Evolutionary conservation across 2,329 filamentous ascomycete species (phyloP), one percentile per base, ranked within the genome.

Genomic region (Talaromyces sp.): DNA sequence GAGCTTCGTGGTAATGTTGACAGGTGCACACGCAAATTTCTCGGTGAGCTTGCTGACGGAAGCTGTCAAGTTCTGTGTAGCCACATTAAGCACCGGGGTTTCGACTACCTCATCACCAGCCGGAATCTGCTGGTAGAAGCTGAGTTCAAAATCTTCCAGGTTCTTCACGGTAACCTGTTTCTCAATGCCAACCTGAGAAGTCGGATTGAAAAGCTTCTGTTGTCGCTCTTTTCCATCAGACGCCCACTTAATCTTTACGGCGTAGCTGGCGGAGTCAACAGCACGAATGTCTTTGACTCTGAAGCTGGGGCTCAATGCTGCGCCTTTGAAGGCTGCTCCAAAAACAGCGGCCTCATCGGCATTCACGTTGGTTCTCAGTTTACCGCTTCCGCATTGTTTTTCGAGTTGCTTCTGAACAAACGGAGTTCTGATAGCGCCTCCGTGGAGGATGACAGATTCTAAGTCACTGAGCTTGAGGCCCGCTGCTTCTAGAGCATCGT

Each of bases 271-370:
- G 25, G 86, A 87, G 72, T 99, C 95, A n/a, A 83, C 85, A 61
- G 91, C 87, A 66, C 91, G 86, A 69, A 99, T 99, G 74, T 98
- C 95, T 84, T 98, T 99, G 75, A 99, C 95, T 67, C 93, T 90
- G 87, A 99, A 99, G 76, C 91, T 94, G 47, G 94, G 93, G 79
- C 92, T 97, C 66, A 99, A 85, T 71, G 92, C 88, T 61, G 95
- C 95, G 60, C 92, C 95, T 74, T 93, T 92, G 84, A 99, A 98
- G 33, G 90, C 93, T 63, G 95, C 94, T 71, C 95, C 95, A 77
- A 98, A 96, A 10, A 96, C 95, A 60, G 95, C 95, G 27, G 95
- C 90, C 80, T 99, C 95, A 73, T 99, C 95, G 11, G 94, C 91
- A 80, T 99, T 99, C 74, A 99, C 95, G 72, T 96, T 99, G 73